Base-by-base conservation (phyloP, 495 filamentous ascomycete genomes). In the Copromyces sp. region DNA sequence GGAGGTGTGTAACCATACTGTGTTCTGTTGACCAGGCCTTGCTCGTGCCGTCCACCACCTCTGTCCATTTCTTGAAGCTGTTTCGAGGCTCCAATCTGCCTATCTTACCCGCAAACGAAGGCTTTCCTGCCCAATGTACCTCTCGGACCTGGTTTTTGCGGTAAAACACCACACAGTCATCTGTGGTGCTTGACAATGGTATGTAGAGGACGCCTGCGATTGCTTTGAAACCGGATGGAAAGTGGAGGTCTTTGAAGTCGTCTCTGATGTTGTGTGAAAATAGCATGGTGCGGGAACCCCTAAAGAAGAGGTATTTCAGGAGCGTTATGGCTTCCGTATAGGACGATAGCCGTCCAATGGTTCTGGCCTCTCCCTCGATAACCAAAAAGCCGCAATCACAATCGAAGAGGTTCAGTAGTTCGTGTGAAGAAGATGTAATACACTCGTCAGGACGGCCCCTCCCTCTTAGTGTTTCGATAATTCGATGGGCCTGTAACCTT, bases 121-220 rank as follows among this genome's bases (percentile, higher is more conserved):
- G 93, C 77, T 93, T 94, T 11, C 93, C 93, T 6, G 92, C 93
- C 93, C 92, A 94, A 80, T 90, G 91, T 16, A 94, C 91, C 77
- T 93, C 88, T 20, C 86, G 88, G 9, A 91, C 73, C 73, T 93
- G 90, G 2, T 89, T 89, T 69, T 86, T 90, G 5, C 93, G 87
- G 80, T 94, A 94, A 75, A 95, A 94, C 0, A 92, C 90, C 59
- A 95, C 94, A 75, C 94, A 95, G 74, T 95, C 93, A 59, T 78
- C 80, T 2, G 92, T 92, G 35, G 84, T 85, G 12, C 87, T 82
- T 4, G 90, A 92, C 0, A 95, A 78, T 0, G 93, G 93, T 0
- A 95, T 92, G 42, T 94, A 85, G 17, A 95, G 82, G 68, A 95
- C 75, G 3, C 93, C 93, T 0, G 92, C 91, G 70, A 95, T 89